A percentile compares a stretch with the other conserved stretches of the same genome.
Conservation (phyloP, 1,284 basidiomycete species). For the Cryptococcus deneoformans region DNA sequence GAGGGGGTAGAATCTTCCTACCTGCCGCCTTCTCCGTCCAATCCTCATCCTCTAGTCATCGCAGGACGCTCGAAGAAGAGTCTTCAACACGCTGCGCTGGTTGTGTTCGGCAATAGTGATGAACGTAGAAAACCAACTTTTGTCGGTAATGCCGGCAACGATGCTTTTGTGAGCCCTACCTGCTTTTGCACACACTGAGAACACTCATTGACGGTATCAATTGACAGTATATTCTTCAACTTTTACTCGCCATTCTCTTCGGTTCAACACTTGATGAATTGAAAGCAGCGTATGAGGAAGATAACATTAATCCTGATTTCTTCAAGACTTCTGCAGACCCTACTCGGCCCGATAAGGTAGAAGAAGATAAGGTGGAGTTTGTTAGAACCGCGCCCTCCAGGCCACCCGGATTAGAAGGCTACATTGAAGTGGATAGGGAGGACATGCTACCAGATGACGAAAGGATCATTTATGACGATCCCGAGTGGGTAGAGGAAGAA, state of each 20-base stretch:
- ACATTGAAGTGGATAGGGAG: no score
- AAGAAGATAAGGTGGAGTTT: constrained; percentile 2
- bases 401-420: no score
- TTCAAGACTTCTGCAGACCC: neutral
- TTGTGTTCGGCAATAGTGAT: constrained; percentile 22
- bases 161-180: constrained; percentile 28
- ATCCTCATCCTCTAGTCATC: neutral
- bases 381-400: neutral
- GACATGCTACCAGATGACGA: no score
- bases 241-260: constrained; percentile 22
- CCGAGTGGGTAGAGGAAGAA: constrained; percentile 22
- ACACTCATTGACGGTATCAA: neutral
- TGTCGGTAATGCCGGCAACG: constrained; percentile 36
- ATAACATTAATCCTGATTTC: neutral
- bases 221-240: constrained; percentile 23
- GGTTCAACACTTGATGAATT: constrained; percentile 20
- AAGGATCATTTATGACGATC: neutral
- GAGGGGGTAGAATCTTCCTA: constrained; percentile 14
- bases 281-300: constrained; percentile 16
- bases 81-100: constrained; percentile 19
- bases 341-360: neutral
- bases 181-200: neutral
- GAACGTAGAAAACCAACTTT: constrained; percentile 8
- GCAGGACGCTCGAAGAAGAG: constrained; percentile 13
- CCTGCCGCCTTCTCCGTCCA: neutral